Evolutionary conservation across 1,284 basidiomycete species (phyloP).

Genomic region (Psilocybe mexicana): DNA sequence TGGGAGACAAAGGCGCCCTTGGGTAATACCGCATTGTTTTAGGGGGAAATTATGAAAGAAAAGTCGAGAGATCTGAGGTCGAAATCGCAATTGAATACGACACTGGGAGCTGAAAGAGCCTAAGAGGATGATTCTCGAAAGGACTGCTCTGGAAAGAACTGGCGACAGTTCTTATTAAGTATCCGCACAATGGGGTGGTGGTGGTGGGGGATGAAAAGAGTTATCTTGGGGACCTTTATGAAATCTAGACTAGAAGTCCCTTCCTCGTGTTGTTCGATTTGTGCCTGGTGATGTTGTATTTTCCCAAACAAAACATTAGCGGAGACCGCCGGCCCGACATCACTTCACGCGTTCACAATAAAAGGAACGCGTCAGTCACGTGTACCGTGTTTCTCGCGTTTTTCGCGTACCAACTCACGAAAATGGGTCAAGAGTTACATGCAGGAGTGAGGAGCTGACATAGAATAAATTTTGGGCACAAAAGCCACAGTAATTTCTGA

Average conservation of each 20-base stretch:
- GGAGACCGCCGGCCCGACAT: background rate
- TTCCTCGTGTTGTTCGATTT: background rate
- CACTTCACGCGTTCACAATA: conserved; percentile 3
- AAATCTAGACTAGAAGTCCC: conserved; percentile 3
- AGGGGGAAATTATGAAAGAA: background rate
- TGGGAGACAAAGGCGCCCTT: conserved; percentile 7
- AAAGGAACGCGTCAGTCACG: conserved; percentile 11
- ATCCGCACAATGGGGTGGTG: background rate
- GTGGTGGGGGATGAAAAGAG: background rate
- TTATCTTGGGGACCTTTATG: background rate
- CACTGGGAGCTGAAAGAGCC: too few species aligned
- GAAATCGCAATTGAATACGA: background rate
- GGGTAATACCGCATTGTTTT: conserved; percentile 15
- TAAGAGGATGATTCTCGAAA: too few species aligned
- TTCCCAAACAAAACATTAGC: conserved; percentile 1
- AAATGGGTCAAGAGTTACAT: too few species aligned
- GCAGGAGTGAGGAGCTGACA: too few species aligned
- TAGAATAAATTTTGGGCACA: too few species aligned
- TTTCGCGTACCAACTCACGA: too few species aligned
- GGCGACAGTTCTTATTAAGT: background rate
- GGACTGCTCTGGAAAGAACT: too few species aligned
- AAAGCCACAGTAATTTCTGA: too few species aligned
- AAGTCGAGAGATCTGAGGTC: background rate
- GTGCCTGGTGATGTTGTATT: conserved; percentile 11
- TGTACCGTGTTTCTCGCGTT: conserved; percentile 6